Evolutionary conservation across 257 asterid species (phyloP).

Genomic region (Salvia hispanica): DNA sequence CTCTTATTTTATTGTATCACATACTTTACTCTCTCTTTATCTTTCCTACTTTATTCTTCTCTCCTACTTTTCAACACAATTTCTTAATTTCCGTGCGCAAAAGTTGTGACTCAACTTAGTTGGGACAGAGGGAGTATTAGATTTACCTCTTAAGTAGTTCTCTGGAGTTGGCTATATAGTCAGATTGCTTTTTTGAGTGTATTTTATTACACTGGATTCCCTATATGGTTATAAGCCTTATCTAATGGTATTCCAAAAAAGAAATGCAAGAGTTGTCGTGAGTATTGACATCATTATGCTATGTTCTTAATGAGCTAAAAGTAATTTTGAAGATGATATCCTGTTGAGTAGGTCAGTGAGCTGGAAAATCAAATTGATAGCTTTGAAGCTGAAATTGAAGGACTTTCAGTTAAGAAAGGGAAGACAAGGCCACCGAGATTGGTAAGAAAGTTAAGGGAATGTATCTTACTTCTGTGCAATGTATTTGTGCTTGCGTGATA

Average conservation of each 20-base stretch:
- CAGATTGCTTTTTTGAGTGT: constrained; percentile 15
- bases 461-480: constrained; percentile 23
- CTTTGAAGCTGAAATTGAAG: constrained; percentile 98
- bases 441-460: constrained; percentile 48
- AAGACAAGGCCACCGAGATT: constrained; percentile 96
- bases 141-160: not conserved
- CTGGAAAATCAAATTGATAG: constrained; percentile 95
- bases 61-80: too few species aligned
- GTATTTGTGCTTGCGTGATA: constrained; percentile 18
- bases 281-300: constrained; percentile 20
- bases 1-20: too few species aligned
- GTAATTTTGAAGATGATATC: constrained; percentile 31
- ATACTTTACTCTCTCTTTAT: too few species aligned
- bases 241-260: not conserved
- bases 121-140: too few species aligned
- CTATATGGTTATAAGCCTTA: constrained; percentile 4
- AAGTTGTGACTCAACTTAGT: too few species aligned
- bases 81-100: too few species aligned
- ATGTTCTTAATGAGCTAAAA: constrained; percentile 6
- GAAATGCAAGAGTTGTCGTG: not conserved
- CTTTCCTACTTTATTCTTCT: too few species aligned
- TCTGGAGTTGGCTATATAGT: constrained; percentile 9
- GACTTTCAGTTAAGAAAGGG: constrained; percentile 94
- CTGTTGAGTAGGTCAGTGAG: constrained; percentile 75
- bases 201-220: constrained; percentile 20